phyloP scores from a whole-genome alignment of 805 yeast species.

The Candida boleticola region DNA sequence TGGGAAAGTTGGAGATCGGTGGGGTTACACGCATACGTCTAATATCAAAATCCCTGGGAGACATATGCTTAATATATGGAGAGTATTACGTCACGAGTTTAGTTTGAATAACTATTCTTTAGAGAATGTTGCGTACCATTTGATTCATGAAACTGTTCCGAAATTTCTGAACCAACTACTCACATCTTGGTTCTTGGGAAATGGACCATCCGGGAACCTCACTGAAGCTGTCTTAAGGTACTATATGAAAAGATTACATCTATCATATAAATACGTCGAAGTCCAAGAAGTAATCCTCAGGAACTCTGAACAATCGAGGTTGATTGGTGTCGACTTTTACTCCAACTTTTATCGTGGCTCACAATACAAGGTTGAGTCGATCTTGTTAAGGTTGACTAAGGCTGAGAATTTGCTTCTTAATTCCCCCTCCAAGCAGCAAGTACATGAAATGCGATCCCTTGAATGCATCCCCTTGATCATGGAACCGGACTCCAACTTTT shows the following conservation, averaged over 20 bases:
- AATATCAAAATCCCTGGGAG: conserved; percentile 71
- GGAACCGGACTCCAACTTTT: conserved; percentile 86
- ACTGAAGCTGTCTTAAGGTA: conserved; percentile 43
- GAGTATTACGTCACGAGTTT: conserved; percentile 62
- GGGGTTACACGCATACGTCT: conserved; percentile 83
- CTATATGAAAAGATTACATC: conserved; percentile 43
- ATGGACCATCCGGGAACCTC: conserved; percentile 5
- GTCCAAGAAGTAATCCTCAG: conserved; percentile 65
- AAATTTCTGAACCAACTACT: conserved; percentile 49
- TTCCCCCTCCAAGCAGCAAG: conserved; percentile 80
- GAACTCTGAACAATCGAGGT: conserved; percentile 78
- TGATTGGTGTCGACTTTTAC: conserved; percentile 86
- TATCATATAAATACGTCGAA: conserved; percentile 48
- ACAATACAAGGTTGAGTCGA: conserved; percentile 89
- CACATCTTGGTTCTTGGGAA: conserved; percentile 27
- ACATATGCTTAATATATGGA: conserved; percentile 84
- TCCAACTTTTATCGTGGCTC: conserved; percentile 90
- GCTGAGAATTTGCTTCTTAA: conserved; percentile 68
- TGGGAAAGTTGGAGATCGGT: conserved; percentile 60
- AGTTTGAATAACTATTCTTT: conserved; percentile 66
- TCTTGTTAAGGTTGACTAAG: conserved; percentile 71
- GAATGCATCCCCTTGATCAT: conserved; percentile 87
- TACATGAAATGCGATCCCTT: conserved; percentile 78
- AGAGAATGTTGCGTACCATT: conserved; percentile 71
- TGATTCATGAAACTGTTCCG: conserved; percentile 69